Evolutionary conservation across 306 rosid species (phyloP).

Genomic region (Trifolium fragiferum): DNA sequence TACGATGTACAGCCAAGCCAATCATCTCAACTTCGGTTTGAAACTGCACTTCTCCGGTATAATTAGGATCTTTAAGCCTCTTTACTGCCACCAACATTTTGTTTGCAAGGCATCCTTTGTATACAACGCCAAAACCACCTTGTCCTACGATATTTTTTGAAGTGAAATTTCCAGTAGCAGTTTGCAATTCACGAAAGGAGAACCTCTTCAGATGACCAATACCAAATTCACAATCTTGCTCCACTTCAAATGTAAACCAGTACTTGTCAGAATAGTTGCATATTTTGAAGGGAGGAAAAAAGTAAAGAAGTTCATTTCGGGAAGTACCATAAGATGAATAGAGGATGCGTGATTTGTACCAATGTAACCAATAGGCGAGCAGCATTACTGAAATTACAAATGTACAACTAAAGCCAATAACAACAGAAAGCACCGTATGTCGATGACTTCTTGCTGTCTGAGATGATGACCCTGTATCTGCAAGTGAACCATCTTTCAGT

Average conservation of each 20-base stretch:
- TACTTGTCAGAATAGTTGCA: conserved; percentile 36
- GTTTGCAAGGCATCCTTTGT: conserved; percentile 90
- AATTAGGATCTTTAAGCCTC: conserved; percentile 95
- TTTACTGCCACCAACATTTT: conserved; percentile 84
- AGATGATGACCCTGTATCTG: conserved; percentile 67
- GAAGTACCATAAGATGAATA: conserved; percentile 83
- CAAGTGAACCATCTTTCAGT: conserved; percentile 35
- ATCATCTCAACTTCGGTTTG: conserved; percentile 99
- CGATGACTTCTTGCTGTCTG: conserved; percentile 52
- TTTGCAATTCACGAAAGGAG: conserved; percentile 85
- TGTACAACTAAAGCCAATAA: conserved; percentile 75
- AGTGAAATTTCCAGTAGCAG: conserved; percentile 82
- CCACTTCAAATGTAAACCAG: conserved; percentile 64
- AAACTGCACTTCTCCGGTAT: conserved; percentile 95
- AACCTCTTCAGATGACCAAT: conserved; percentile 89
- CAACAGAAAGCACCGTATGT: conserved; percentile 70
- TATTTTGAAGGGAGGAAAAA: conserved; percentile 23
- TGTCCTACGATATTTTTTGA: conserved; percentile 81
- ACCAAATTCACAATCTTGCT: conserved; percentile 86
- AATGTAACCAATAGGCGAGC: conserved; percentile 73
- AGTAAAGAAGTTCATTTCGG: conserved; percentile 31
- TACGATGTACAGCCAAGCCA: conserved; percentile 95
- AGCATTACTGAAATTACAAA: conserved; percentile 69
- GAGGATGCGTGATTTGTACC: conserved; percentile 77
- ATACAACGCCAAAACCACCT: conserved; percentile 96